Base-by-base conservation (phyloP, 2,329 filamentous ascomycete species). In the Pseudogymnoascus sp. region DNA sequence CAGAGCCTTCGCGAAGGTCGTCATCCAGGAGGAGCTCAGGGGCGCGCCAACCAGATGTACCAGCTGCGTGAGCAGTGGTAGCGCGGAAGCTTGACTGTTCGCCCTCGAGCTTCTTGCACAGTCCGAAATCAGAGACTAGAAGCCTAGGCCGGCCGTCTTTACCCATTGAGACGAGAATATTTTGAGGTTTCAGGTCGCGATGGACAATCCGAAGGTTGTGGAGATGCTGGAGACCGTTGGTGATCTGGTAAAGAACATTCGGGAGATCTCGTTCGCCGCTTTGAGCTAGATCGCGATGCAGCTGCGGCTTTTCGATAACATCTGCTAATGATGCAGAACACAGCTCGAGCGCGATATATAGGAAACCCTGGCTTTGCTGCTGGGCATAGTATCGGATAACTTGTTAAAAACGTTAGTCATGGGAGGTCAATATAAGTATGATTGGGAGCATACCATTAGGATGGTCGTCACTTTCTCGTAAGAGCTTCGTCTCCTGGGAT, bases 381-480 rank as follows among this genome's bases (percentile, higher is more conserved):
- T 96, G 92, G 58, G 92, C 92, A 70, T 91, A 97, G 72, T 99
- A 99, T 39, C 93, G 90, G 66, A 99, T 96, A 41, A 99, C 93
- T 86, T 61, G 3, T 10, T 13, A 31, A 21, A 21, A 26, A 24
- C 13, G 60, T 76, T 71, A 75, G 69, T 59, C 63, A 59, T 31
- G 7, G 21, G 26, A 39, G 59, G n/a, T 15, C 31, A 58, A 10
- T 39, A 7, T 29, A 35, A 26, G 13, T 21, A 15, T 13, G 54
- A 15, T n/a, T 7, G 21, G 50, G 17, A 21, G 68, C 75, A 65
- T 77, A 85, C 83, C 84, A 72, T 99, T 97, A 10, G 89, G 87
- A 70, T 99, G 94, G 69, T 97, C 90, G 68, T 99, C 94, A 70
- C 92, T 97, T 73, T 97, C 92, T 63, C 95, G 84, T 9, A 99